Percentiles rank a stretch among this genome's conserved stretches.
Evolutionary conservation across 768 basidiomycete species (phyloP).

Genomic region (button mushroom (Agaricus bisporus)): DNA sequence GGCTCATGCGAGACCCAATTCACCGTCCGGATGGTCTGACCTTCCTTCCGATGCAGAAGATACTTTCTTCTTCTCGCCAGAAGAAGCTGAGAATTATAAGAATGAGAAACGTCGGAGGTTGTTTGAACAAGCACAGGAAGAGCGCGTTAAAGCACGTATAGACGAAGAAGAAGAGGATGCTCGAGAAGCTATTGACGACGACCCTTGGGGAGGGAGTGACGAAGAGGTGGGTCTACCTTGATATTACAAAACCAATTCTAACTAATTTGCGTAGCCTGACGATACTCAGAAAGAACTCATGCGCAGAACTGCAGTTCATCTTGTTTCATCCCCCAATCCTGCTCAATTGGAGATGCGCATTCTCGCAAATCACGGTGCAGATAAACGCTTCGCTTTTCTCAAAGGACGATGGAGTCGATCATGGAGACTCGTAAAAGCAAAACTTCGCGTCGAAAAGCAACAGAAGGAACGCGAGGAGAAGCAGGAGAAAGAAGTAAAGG

Average conservation of each 20-base stretch:
- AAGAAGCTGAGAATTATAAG: slow-evolving; percentile 60
- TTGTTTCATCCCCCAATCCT: slow-evolving; percentile 68
- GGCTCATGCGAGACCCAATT: slow-evolving; percentile 33
- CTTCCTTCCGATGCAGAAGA: slow-evolving; percentile 84
- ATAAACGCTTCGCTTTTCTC: slow-evolving; percentile 76
- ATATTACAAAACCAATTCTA: neutral
- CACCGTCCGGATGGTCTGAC: slow-evolving; percentile 65
- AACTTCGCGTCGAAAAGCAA: slow-evolving; percentile 27
- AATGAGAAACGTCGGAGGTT: slow-evolving; percentile 62
- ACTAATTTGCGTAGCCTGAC: slow-evolving; percentile 41
- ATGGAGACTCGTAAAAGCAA: slow-evolving; percentile 56
- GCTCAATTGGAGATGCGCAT: slow-evolving; percentile 85
- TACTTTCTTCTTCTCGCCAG: slow-evolving; percentile 68
- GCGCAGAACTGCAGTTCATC: slow-evolving; percentile 64
- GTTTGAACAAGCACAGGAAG: slow-evolving; percentile 54
- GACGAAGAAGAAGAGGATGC: slow-evolving; percentile 35
- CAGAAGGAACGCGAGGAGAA: slow-evolving; percentile 20
- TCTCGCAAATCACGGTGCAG: slow-evolving; percentile 76
- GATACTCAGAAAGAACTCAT: slow-evolving; percentile 60
- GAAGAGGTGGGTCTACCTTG: slow-evolving; percentile 47
- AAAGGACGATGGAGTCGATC: slow-evolving; percentile 65
- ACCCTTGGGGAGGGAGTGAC: slow-evolving; percentile 63
- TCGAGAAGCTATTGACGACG: slow-evolving; percentile 24
- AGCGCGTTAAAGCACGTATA: slow-evolving; percentile 55
- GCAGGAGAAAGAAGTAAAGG: slow-evolving; percentile 16